Percentiles rank a stretch among this genome's conserved stretches.
phyloP scores from a whole-genome alignment of 257 asterid genomes.

The Gentiana straminea region DNA sequence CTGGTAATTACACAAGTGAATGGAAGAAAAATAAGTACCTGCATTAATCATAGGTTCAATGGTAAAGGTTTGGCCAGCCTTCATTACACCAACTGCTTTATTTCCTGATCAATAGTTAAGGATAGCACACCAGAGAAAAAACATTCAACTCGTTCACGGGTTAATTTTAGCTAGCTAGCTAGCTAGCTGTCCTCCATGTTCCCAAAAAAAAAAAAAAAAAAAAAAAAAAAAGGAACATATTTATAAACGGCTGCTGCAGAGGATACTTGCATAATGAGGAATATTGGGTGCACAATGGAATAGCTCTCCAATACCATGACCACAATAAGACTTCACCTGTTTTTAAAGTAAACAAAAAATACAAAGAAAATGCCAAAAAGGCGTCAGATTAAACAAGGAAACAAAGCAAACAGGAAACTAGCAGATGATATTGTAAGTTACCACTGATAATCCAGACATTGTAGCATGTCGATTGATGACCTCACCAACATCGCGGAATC shows the following conservation, averaged over 20 bases:
- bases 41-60: slow-evolving; percentile 95
- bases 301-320: slow-evolving; percentile 98
- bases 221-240: too few relatives aligned
- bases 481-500: slow-evolving; percentile 93
- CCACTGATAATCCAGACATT: slow-evolving; percentile 95
- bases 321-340: slow-evolving; percentile 81
- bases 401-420: not conserved
- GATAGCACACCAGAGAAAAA: slow-evolving; percentile 4
- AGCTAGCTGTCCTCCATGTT: not conserved
- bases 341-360: slow-evolving; percentile 4
- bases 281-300: slow-evolving; percentile 97
- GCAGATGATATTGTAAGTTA: slow-evolving; percentile 12
- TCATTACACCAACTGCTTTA: slow-evolving; percentile 96
- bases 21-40: slow-evolving; percentile 24
- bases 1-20: not conserved
- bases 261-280: slow-evolving; percentile 99
- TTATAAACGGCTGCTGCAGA: slow-evolving; percentile 4
- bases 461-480: slow-evolving; percentile 78
- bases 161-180: not conserved
- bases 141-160: not conserved
- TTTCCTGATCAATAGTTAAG: slow-evolving; percentile 67
- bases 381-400: slow-evolving; percentile 1
- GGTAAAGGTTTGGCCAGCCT: slow-evolving; percentile 92
- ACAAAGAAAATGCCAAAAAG: not conserved
- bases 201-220: too few relatives aligned